Base-by-base conservation (phyloP, 352 stramenopile genomes). In the Pythium guiyangense region DNA sequence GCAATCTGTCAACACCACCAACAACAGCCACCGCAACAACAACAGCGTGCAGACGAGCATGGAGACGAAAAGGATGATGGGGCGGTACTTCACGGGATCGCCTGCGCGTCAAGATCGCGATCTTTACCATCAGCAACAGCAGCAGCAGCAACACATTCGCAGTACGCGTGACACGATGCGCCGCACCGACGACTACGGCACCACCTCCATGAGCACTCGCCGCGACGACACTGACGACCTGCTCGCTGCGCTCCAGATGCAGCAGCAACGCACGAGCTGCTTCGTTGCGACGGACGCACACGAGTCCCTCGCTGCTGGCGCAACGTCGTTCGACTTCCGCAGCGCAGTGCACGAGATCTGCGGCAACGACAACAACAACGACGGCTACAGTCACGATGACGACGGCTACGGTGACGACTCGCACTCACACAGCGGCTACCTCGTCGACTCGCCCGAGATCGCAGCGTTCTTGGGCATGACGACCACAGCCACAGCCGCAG, bases 1-100 rank as follows among this genome's bases (percentile, higher is more conserved):
- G 47, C 27, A 12, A 26, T 40, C 14, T 8, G 14, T 1, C 39
- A 8, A 17, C 39, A 57, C 6, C 26, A 11, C 26, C 25, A 50
- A 49, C 44, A 17, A 20, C 25, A 48, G 35, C 50, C 22, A 6
- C 34, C 46, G 18, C 17, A 53, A 14, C 29, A 53, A n/a, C 34
- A 37, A 3, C 35, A 35, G 25, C 37, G 29, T 18, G 9, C 44
- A 40, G 15, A 34, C 18, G 54, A 60, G 42, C 42, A 53, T 59
- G 31, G 31, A 51, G 29, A 55, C 29, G 11, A 47, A 51, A 52
- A 53, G 20, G 54, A 48, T 59, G 54, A 59, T 59, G 54, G 54
- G 44, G 20, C 31, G 53, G 31, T 37, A 9, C 31, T 37, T 37
- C 31, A 37, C 31, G 31, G 31, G 31, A 37, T 37, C 31, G 1